A percentile compares a stretch with the other conserved stretches of the same genome.
Conservation (phyloP, 2,329 filamentous ascomycete genomes). For the Lachnellula subtilissima region DNA sequence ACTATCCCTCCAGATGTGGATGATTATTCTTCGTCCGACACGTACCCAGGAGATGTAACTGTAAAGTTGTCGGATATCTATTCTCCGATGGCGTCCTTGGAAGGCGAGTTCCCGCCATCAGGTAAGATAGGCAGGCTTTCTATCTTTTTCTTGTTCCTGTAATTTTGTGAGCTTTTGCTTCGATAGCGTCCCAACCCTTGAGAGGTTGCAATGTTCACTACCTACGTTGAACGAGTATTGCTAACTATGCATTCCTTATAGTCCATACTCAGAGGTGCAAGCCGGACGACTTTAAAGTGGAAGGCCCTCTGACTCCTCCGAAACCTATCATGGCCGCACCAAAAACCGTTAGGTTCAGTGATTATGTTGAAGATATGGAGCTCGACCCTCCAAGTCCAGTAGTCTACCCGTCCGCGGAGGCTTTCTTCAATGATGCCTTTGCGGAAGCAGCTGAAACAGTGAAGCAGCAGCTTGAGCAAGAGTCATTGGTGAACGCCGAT, state of each 20-base stretch:
- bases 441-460: slow-evolving; percentile 15
- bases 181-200: too few relatives aligned
- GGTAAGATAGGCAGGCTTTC: too few relatives aligned
- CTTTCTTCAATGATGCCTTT: slow-evolving; percentile 26
- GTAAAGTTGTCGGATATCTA: slow-evolving; percentile 65
- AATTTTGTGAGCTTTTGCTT: too few relatives aligned
- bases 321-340: slow-evolving; percentile 3
- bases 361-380: slow-evolving; percentile 23
- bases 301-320: slow-evolving; percentile 27
- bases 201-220: too few relatives aligned
- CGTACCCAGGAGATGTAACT: slow-evolving; percentile 40
- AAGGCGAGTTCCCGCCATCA: slow-evolving; percentile 5
- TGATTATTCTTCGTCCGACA: background rate
- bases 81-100: slow-evolving; percentile 13
- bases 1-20: background rate
- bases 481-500: slow-evolving; percentile 28
- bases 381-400: slow-evolving; percentile 6
- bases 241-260: background rate
- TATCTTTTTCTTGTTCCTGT: too few relatives aligned
- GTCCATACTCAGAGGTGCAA: slow-evolving; percentile 5
- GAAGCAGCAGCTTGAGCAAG: slow-evolving; percentile 26
- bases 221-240: too few relatives aligned
- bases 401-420: slow-evolving; percentile 6
- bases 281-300: slow-evolving; percentile 25
- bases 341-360: slow-evolving; percentile 26